Base-by-base conservation (phyloP, 768 basidiomycete genomes). In the Omphalotus guepiniiformis region DNA sequence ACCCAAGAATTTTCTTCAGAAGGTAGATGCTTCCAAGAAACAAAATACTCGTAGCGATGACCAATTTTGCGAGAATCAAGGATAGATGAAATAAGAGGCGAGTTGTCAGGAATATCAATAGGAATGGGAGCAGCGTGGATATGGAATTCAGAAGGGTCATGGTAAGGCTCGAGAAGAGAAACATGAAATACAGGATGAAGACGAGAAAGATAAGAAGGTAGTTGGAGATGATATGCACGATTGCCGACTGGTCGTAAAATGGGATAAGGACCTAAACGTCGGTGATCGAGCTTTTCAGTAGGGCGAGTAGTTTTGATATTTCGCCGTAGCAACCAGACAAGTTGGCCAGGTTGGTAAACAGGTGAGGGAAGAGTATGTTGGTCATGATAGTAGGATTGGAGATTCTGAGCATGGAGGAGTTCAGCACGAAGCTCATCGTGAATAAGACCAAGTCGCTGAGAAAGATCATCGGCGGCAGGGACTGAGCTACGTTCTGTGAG, bases 161-260 rank as follows among this genome's bases (percentile, higher is more conserved):
- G 13, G 22, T 50, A 53, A 19, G 38, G 39, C 25, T 50, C 39
- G 3, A 53, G 55, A 11, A 59, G 56, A 7, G 56, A 58, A 18
- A 58, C 52, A 41, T 65, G 48, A 49, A 65, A 65, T 5, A 64
- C 57, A n/a, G 57, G 59, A 18, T 64, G 58, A 4, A 65, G 49
- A 4, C 34, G 41, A 7, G 53, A 53, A 5, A 65, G 28, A 15
- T 50, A 53, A 1, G 47, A 32, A 3, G 62, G 59, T 5, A 62
- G 55, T 1, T 32, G 7, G 15, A 65, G 53, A 0, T 30, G 34
- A 37, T 57, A 61, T 2, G 55, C n/a, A 11, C 47, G 53, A 15
- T 35, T 16, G 21, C 48, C 38, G 6, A 54, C 28, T 23, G 43
- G 44, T 6, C 27, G 34, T 13, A 54, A n/a, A 9, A 58, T 36